Percentiles rank a stretch among this genome's conserved stretches.
phyloP scores from a whole-genome alignment of 140 eudicot genomes.

The Erigeron philadelphicus region DNA sequence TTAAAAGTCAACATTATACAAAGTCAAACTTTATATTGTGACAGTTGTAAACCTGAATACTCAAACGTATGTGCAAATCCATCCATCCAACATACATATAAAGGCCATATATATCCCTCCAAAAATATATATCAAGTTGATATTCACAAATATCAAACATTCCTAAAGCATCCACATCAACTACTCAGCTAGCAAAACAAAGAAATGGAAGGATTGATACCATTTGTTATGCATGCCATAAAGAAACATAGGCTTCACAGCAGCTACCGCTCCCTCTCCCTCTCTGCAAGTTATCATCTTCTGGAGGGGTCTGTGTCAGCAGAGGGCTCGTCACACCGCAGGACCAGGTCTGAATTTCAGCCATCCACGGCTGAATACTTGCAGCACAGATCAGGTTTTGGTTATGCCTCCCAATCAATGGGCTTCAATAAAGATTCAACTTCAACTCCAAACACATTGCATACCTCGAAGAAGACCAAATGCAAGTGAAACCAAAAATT shows the following conservation, averaged over 20 bases:
- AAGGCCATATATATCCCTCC: neutral
- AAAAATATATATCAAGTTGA: conserved; percentile 7
- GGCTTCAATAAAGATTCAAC: conserved; percentile 21
- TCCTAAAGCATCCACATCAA: neutral
- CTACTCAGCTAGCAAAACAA: neutral
- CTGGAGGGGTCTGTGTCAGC: conserved; percentile 27
- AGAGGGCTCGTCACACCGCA: conserved; percentile 48
- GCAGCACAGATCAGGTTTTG: conserved; percentile 28
- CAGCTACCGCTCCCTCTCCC: conserved; percentile 50
- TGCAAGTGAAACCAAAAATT: conserved; percentile 10
- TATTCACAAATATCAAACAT: conserved; percentile 9
- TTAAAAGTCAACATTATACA: conserved; percentile 20
- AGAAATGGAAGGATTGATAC: conserved; percentile 62
- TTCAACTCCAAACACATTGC: conserved; percentile 19
- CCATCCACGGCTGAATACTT: conserved; percentile 29
- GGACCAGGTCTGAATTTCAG: conserved; percentile 37
- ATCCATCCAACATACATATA: conserved; percentile 8
- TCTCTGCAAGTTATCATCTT: conserved; percentile 51
- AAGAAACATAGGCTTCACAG: conserved; percentile 45
- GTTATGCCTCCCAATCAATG: conserved; percentile 11
- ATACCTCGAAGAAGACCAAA: conserved; percentile 23
- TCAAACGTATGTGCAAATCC: conserved; percentile 12
- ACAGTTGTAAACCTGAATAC: conserved; percentile 3
- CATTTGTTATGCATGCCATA: conserved; percentile 44
- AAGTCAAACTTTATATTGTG: conserved; percentile 18